phyloP scores from a whole-genome alignment of 2,329 filamentous ascomycete genomes.

The Talaromyces marneffei region DNA sequence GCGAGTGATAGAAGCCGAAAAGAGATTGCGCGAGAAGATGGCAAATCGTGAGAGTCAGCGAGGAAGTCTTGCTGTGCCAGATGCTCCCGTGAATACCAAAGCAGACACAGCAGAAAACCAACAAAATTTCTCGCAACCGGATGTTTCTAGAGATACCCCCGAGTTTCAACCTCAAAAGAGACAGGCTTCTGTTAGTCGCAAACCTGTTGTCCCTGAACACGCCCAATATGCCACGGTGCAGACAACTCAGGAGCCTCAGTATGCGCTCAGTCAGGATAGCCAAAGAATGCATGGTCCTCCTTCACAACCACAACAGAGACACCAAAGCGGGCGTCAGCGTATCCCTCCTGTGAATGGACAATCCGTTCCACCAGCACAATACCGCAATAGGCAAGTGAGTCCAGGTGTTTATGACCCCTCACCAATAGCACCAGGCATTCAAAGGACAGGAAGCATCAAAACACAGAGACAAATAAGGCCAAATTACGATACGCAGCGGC shows the following conservation, averaged over 20 bases:
- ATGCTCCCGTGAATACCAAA: not conserved
- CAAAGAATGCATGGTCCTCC: conserved; percentile 20
- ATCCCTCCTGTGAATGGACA: not conserved
- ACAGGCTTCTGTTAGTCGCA: conserved; percentile 4
- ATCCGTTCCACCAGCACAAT: not conserved
- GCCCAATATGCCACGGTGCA: conserved; percentile 20
- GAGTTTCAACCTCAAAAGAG: conserved; percentile 11
- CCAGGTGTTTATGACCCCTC: not conserved
- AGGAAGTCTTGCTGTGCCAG: conserved; percentile 14
- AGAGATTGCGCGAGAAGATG: conserved; percentile 57
- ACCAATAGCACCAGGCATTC: not conserved
- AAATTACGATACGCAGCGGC: conserved; percentile 2
- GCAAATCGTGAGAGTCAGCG: conserved; percentile 26
- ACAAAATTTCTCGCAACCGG: not conserved
- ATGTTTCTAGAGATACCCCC: conserved; percentile 11
- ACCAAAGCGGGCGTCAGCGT: not conserved
- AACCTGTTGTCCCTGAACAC: conserved; percentile 3
- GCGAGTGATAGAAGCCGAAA: conserved; percentile 74
- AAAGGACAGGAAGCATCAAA: conserved; percentile 9
- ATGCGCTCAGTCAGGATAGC: conserved; percentile 16
- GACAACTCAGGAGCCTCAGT: conserved; percentile 19
- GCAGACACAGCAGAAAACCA: conserved; percentile 13
- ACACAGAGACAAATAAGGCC: not conserved
- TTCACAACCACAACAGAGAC: not conserved
- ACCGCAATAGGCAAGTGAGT: not conserved